Percentiles rank a stretch among this genome's conserved stretches.
phyloP scores from a whole-genome alignment of 768 basidiomycete genomes.

The Suillus subluteus region DNA sequence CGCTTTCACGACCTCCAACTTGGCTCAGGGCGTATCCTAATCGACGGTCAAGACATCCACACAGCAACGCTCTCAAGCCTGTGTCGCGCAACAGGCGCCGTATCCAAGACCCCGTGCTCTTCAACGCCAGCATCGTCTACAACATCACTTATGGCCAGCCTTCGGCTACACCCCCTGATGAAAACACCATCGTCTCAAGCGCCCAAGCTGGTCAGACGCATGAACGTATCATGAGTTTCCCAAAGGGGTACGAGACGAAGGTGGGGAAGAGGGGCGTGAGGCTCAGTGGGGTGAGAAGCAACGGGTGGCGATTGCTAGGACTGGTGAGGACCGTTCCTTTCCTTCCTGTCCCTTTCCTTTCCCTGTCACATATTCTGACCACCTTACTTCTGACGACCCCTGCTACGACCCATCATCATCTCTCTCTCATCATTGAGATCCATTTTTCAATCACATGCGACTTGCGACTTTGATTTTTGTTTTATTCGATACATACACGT shows the following conservation, averaged over 20 bases:
- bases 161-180: slow-evolving; percentile 67
- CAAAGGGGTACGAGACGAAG: slow-evolving; percentile 83
- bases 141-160: slow-evolving; percentile 64
- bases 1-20: slow-evolving; percentile 88
- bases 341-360: not conserved
- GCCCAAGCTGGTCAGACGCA: slow-evolving; percentile 87
- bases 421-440: not conserved
- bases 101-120: slow-evolving; percentile 60
- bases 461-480: not conserved
- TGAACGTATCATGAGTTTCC: slow-evolving; percentile 81
- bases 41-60: slow-evolving; percentile 88
- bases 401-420: not conserved
- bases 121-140: slow-evolving; percentile 71
- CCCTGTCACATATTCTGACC: slow-evolving; percentile 7
- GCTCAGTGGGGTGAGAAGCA: slow-evolving; percentile 88
- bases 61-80: slow-evolving; percentile 83
- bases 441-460: not conserved
- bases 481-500: not conserved
- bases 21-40: slow-evolving; percentile 77
- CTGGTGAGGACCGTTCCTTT: slow-evolving; percentile 72
- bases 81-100: slow-evolving; percentile 82
- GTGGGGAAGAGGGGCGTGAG: slow-evolving; percentile 90
- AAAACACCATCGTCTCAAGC: slow-evolving; percentile 65
- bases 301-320: slow-evolving; percentile 85
- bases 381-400: not conserved